These are phyloP conservation scores for Clarireedia paspali DNA, from an alignment of 2,329 filamentous ascomycete species.

Conservation along the genomic window DNA sequence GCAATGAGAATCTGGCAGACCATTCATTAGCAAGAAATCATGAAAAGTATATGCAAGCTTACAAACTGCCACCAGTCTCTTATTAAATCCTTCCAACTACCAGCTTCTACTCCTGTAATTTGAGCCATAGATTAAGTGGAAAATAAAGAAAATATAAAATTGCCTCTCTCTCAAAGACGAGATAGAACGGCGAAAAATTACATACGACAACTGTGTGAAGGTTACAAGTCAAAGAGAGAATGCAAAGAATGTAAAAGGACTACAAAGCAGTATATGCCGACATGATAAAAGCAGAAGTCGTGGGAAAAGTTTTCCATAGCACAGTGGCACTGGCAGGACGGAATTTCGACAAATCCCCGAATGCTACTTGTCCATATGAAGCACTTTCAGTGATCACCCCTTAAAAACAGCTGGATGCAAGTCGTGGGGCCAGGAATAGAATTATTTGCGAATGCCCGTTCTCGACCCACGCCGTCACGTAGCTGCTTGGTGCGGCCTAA, in stretches of 20 bases:
- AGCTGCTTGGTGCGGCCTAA: neutral
- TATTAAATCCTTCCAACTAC: constrained; percentile 16
- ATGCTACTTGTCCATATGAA: neutral
- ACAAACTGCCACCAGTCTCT: constrained; percentile 25
- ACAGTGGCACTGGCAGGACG: neutral
- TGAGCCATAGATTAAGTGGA: constrained; percentile 16
- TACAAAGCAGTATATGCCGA: constrained; percentile 1
- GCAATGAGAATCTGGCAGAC: constrained; percentile 20
- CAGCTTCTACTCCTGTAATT: constrained; percentile 21
- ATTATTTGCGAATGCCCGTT: constrained; percentile 1
- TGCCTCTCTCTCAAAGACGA: neutral
- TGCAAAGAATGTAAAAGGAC: neutral
- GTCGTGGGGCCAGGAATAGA: constrained; percentile 3
- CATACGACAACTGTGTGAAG: constrained; percentile 4
- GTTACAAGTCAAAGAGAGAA: constrained; percentile 8
- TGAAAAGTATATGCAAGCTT: constrained; percentile 2
- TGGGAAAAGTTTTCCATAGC: neutral
- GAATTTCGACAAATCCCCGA: neutral
- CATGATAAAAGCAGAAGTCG: constrained; percentile 5
- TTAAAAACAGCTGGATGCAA: neutral
- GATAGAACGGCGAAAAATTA: neutral
- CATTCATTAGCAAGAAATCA: constrained; percentile 10
- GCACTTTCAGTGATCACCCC: neutral
- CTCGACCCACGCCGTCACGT: neutral
- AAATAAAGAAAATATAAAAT: neutral